Evolutionary conservation across 1,284 basidiomycete genomes (phyloP).

Genomic region (Naganishia cerealis): DNA sequence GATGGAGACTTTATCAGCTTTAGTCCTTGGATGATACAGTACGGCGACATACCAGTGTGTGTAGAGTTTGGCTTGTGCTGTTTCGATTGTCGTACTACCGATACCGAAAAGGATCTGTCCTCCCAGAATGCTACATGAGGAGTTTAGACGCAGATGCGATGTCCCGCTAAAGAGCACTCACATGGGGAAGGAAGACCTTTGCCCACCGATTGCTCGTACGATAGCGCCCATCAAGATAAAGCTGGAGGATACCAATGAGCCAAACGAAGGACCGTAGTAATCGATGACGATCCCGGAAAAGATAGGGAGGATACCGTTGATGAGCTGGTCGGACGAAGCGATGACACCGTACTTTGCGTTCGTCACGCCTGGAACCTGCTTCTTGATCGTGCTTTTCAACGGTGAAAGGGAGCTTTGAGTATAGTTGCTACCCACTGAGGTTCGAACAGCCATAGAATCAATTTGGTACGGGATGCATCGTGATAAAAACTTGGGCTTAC

Average conservation of each 20-base stretch:
- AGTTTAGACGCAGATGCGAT: background rate
- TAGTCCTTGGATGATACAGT: slow-evolving; percentile 32
- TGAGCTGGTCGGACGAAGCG: slow-evolving; percentile 49
- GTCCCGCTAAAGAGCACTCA: background rate
- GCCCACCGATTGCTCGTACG: slow-evolving; percentile 28
- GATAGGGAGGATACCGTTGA: slow-evolving; percentile 55
- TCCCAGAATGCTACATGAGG: slow-evolving; percentile 23
- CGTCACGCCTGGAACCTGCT: slow-evolving; percentile 46
- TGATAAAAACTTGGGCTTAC: too few species aligned
- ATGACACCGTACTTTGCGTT: slow-evolving; percentile 55
- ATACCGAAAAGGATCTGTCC: slow-evolving; percentile 36
- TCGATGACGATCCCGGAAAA: slow-evolving; percentile 56
- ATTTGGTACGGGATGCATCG: too few species aligned
- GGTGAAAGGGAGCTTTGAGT: slow-evolving; percentile 44
- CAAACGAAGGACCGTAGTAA: slow-evolving; percentile 45
- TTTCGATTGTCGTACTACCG: slow-evolving; percentile 48
- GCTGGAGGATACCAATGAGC: slow-evolving; percentile 10
- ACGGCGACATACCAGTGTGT: slow-evolving; percentile 34
- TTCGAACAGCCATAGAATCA: too few species aligned
- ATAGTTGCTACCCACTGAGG: slow-evolving; percentile 41
- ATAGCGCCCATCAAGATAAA: slow-evolving; percentile 29
- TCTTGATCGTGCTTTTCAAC: slow-evolving; percentile 50
- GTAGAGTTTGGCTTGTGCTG: slow-evolving; percentile 44
- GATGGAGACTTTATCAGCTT: background rate
- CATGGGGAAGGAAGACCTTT: slow-evolving; percentile 18